These are phyloP conservation scores for Solanum medicagineum DNA, from an alignment of 257 asterid species.

Conservation along the genomic window DNA sequence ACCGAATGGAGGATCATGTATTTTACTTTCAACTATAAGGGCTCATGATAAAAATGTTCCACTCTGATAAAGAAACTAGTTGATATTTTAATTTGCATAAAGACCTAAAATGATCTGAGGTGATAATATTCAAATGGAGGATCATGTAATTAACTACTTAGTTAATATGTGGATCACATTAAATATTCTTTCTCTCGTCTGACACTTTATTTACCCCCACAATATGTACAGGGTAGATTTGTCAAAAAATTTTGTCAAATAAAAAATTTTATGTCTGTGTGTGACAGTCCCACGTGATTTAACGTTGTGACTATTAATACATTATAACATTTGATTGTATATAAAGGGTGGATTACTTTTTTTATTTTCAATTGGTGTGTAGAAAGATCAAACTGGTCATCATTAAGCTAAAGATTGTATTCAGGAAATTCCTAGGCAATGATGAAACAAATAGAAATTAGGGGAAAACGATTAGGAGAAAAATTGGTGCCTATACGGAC, in stretches of 20 bases:
- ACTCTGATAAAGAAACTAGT: background rate
- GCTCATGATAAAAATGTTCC: background rate
- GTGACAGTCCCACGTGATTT: background rate
- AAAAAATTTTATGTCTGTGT: background rate
- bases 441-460: constrained; percentile 2
- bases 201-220: background rate
- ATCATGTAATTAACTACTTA: background rate
- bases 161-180: background rate
- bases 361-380: background rate
- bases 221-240: background rate
- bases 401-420: background rate
- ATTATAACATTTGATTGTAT: background rate
- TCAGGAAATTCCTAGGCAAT: constrained; percentile 1
- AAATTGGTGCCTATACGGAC: background rate
- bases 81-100: background rate
- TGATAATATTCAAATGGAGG: background rate
- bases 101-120: background rate
- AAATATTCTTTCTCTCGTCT: background rate
- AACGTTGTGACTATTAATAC: background rate
- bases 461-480: background rate
- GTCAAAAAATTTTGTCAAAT: background rate
- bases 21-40: background rate
- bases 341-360: background rate
- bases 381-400: background rate
- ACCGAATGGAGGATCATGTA: too few species aligned